phyloP scores from a whole-genome alignment of 495 filamentous ascomycete genomes.

The Poronia punctata region DNA sequence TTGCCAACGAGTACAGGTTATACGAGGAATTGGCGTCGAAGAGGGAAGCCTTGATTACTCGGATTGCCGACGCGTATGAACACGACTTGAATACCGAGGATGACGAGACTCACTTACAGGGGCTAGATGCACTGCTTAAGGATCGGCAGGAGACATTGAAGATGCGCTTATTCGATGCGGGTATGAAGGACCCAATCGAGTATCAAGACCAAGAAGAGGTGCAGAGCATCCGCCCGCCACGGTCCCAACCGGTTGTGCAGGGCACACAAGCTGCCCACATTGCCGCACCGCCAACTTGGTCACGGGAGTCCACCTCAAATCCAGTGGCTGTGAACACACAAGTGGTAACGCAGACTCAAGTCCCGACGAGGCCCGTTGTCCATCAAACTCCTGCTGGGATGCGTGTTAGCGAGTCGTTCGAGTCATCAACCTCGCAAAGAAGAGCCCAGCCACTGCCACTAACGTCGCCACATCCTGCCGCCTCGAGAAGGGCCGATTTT shows the following conservation, averaged over 20 bases:
- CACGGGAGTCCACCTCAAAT: slow-evolving; percentile 21
- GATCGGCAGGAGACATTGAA: slow-evolving; percentile 22
- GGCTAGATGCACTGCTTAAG: slow-evolving; percentile 24
- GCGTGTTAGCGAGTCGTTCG: neutral
- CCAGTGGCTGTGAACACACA: slow-evolving; percentile 35
- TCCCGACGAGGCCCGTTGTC: slow-evolving; percentile 6
- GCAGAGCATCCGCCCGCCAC: neutral
- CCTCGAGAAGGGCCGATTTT: neutral
- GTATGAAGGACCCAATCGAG: slow-evolving; percentile 29
- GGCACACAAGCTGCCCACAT: slow-evolving; percentile 17
- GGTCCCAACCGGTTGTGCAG: slow-evolving; percentile 16
- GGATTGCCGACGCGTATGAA: slow-evolving; percentile 31
- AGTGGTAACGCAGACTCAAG: slow-evolving; percentile 43
- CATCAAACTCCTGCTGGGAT: neutral
- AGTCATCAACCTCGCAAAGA: neutral
- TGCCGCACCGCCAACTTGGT: slow-evolving; percentile 10
- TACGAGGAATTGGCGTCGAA: slow-evolving; percentile 25
- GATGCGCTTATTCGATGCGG: slow-evolving; percentile 24
- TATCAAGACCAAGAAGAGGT: slow-evolving; percentile 14
- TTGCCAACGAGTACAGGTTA: slow-evolving; percentile 20
- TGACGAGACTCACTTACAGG: slow-evolving; percentile 31
- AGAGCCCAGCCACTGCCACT: neutral
- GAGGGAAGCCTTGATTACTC: slow-evolving; percentile 27
- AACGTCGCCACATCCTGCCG: neutral
- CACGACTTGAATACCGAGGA: slow-evolving; percentile 31